Conservation (phyloP, 352 stramenopile genomes). For the Phytopythium kandeliae region DNA sequence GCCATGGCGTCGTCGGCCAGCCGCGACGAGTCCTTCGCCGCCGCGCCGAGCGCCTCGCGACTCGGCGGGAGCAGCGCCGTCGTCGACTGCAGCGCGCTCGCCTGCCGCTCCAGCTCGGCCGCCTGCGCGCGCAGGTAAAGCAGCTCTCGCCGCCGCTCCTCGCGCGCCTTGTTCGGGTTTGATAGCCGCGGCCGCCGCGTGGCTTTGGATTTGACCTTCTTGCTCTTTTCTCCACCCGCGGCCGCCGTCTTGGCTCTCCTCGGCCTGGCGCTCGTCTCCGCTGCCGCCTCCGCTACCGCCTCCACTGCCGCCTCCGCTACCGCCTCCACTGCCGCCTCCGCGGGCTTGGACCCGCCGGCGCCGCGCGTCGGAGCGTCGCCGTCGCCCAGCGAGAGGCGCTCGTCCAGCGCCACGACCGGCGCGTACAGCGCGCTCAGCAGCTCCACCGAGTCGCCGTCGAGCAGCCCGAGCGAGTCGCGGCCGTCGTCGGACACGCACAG, state of each 20-base stretch:
- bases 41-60: no score
- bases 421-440: slow-evolving; percentile 20
- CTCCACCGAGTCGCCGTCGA: slow-evolving; percentile 12
- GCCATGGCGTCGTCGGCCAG: no score
- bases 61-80: background rate
- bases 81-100: slow-evolving; percentile 4
- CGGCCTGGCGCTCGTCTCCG: background rate
- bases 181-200: slow-evolving; percentile 1
- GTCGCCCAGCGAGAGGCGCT: slow-evolving; percentile 5
- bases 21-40: no score
- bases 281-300: background rate
- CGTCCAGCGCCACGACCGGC: slow-evolving; percentile 21
- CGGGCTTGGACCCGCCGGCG: no score
- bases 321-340: no score
- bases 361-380: background rate
- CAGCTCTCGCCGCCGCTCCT: slow-evolving; percentile 4
- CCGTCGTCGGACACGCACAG: background rate
- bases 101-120: background rate
- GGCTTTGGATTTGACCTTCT: no score
- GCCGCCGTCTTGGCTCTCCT: background rate
- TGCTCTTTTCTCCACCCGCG: background rate
- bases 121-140: background rate
- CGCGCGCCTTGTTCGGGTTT: slow-evolving; percentile 7
- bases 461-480: slow-evolving; percentile 1
- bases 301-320: no score